Conservation (phyloP, 2,329 filamentous ascomycete species). For the Metarhizium humberi region DNA sequence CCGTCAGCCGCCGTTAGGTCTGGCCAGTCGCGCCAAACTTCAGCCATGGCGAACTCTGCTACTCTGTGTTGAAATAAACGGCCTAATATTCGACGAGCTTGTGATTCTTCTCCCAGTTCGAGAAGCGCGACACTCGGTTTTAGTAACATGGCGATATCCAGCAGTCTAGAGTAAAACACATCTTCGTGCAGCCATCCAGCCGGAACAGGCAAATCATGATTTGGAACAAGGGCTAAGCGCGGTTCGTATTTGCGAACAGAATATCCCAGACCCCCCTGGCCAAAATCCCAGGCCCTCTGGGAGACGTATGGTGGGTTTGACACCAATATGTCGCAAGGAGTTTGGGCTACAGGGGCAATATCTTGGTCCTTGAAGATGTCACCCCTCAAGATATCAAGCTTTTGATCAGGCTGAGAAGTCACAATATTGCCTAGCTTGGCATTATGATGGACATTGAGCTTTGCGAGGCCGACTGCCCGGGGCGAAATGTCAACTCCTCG, state of each 20-base stretch:
- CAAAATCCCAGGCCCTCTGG: slow-evolving; percentile 29
- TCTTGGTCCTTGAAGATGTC: slow-evolving; percentile 39
- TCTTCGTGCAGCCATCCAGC: slow-evolving; percentile 30
- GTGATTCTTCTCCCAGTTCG: slow-evolving; percentile 61
- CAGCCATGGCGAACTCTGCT: slow-evolving; percentile 29
- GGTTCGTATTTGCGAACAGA: slow-evolving; percentile 82
- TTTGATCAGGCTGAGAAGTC: slow-evolving; percentile 10
- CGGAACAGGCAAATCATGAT: slow-evolving; percentile 17
- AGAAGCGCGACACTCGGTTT: slow-evolving; percentile 50
- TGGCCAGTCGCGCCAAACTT: slow-evolving; percentile 67
- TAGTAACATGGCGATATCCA: slow-evolving; percentile 42
- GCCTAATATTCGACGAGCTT: slow-evolving; percentile 54
- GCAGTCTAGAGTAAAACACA: slow-evolving; percentile 58
- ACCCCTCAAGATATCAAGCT: slow-evolving; percentile 35
- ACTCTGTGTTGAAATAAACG: slow-evolving; percentile 29
- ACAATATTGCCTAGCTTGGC: slow-evolving; percentile 14
- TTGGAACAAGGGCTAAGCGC: slow-evolving; percentile 62
- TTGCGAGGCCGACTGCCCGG: slow-evolving; percentile 55
- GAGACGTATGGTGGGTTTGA: slow-evolving; percentile 94
- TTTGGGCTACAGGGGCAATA: slow-evolving; percentile 16
- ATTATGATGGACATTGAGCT: slow-evolving; percentile 52
- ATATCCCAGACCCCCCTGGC: slow-evolving; percentile 42
- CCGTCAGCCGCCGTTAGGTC: slow-evolving; percentile 25
- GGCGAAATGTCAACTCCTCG: slow-evolving; percentile 66
- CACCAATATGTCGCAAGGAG: slow-evolving; percentile 56